Conservation (phyloP, 805 yeast species). For the Starmerella geochares region DNA sequence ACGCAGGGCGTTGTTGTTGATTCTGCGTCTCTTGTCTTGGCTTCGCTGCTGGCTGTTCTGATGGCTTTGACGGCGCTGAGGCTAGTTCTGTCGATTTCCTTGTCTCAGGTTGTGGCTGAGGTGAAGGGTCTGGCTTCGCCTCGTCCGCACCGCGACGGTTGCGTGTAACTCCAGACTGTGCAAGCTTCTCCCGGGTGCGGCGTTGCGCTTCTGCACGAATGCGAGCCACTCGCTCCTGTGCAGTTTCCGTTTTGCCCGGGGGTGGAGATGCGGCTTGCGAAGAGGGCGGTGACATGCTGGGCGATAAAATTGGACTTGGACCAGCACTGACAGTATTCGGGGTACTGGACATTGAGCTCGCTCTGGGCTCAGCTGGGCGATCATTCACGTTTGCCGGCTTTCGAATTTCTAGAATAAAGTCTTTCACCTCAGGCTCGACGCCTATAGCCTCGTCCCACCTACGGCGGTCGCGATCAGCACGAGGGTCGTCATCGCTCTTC, state of each 20-base stretch:
- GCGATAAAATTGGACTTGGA: background rate
- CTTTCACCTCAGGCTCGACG: constrained; percentile 54
- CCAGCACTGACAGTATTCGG: background rate
- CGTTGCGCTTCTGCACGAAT: constrained; percentile 28
- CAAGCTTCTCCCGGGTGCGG: constrained; percentile 26
- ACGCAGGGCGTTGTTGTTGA: constrained; percentile 2
- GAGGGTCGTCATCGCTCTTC: constrained; percentile 30
- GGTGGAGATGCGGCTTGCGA: background rate
- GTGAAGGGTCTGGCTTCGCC: background rate
- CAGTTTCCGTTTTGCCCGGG: constrained; percentile 20
- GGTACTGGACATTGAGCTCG: background rate
- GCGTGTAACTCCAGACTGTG: constrained; percentile 25
- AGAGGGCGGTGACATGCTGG: background rate
- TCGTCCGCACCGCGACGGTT: constrained; percentile 1
- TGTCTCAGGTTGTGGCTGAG: background rate
- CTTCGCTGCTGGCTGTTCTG: too few relatives aligned
- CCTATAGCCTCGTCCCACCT: constrained; percentile 81
- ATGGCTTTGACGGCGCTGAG: too few relatives aligned
- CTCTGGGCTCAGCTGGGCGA: background rate
- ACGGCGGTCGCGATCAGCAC: constrained; percentile 41
- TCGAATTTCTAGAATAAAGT: constrained; percentile 49
- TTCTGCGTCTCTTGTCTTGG: background rate
- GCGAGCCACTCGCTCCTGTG: constrained; percentile 27
- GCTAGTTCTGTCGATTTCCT: background rate
- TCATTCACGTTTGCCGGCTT: background rate